Conservation (phyloP, 2,329 filamentous ascomycete genomes). For the Sclerotinia subarctica region DNA sequence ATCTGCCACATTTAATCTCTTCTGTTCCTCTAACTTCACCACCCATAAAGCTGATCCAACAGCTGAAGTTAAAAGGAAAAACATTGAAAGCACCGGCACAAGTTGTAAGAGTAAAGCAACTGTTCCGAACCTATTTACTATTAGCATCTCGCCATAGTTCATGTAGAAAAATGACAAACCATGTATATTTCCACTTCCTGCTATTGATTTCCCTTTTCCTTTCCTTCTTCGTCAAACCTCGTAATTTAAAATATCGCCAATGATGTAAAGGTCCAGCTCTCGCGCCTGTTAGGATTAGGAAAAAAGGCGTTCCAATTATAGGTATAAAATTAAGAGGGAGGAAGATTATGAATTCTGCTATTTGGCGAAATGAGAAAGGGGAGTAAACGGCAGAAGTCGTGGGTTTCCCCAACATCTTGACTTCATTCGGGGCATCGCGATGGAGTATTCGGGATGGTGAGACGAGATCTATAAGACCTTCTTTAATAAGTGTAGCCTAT, state of each 20-base stretch:
- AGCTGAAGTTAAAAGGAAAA: constrained; percentile 86
- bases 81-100: constrained; percentile 87
- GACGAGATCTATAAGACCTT: constrained; percentile 67
- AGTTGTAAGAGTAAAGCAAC: constrained; percentile 80
- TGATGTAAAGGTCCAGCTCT: constrained; percentile 85
- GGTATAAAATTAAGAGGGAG: constrained; percentile 86
- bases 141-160: constrained; percentile 19
- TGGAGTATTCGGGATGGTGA: constrained; percentile 63
- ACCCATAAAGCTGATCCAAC: constrained; percentile 85
- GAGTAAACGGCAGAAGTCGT: constrained; percentile 74
- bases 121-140: constrained; percentile 65
- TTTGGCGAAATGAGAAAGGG: constrained; percentile 88
- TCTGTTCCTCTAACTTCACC: constrained; percentile 65
- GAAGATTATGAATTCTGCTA: constrained; percentile 75
- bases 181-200: constrained; percentile 79
- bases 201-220: constrained; percentile 65
- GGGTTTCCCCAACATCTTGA: constrained; percentile 79
- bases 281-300: constrained; percentile 83
- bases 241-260: constrained; percentile 83
- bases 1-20: constrained; percentile 29
- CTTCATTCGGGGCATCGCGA: constrained; percentile 65
- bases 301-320: constrained; percentile 76
- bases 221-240: constrained; percentile 70
- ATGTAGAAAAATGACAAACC: constrained; percentile 45
- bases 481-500: constrained; percentile 67